These are phyloP conservation scores for Heracleum sosnowskyi DNA, from an alignment of 129 eudicot genomes.

Conservation along the genomic window DNA sequence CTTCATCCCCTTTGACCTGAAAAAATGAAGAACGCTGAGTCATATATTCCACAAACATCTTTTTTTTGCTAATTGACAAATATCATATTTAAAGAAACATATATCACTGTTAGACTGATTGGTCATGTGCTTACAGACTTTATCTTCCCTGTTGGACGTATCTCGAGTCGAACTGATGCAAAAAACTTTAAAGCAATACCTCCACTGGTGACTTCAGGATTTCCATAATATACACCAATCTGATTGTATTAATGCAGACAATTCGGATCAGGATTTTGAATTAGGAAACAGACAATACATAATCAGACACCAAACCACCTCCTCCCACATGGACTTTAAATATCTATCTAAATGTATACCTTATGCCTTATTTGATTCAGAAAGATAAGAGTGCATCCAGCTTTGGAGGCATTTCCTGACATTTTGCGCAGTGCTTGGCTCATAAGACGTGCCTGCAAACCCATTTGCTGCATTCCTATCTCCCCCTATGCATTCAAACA, in stretches of 20 bases:
- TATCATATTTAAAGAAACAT: neutral
- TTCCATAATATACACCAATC: conserved; percentile 98
- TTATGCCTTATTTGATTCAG: conserved; percentile 95
- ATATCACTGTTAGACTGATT: conserved; percentile 9
- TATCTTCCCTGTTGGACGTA: conserved; percentile 96
- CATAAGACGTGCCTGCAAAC: conserved; percentile 98
- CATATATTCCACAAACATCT: neutral
- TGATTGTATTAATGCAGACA: conserved; percentile 21
- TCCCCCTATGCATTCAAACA: conserved; percentile 54
- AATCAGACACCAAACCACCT: neutral
- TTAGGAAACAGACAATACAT: neutral
- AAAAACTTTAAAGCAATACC: conserved; percentile 98
- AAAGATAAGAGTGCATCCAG: conserved; percentile 95
- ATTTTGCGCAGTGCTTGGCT: conserved; percentile 97
- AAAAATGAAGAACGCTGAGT: conserved; percentile 13
- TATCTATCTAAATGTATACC: conserved; percentile 29
- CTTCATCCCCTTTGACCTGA: conserved; percentile 94
- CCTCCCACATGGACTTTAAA: neutral
- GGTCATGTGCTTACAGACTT: conserved; percentile 68
- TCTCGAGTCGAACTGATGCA: conserved; percentile 99
- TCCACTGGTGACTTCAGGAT: conserved; percentile 99
- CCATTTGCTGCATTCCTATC: conserved; percentile 99
- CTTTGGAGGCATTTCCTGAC: conserved; percentile 99
- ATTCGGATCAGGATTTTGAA: neutral
- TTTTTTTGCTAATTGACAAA: neutral